Conservation (phyloP, 345 rosid genomes). For the Heritiera fomes region DNA sequence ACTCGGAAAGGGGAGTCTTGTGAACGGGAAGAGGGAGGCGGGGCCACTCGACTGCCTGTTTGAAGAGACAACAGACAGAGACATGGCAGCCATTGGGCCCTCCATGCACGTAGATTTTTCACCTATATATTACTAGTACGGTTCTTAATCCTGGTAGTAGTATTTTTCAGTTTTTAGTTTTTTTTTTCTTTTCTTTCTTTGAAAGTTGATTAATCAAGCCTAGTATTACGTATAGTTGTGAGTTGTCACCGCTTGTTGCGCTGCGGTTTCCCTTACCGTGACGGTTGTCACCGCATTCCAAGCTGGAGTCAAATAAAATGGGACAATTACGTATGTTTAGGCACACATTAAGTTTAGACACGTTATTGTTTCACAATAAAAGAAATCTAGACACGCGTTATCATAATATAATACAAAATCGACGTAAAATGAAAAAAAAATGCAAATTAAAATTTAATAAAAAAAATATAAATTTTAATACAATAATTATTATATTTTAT, state of each 20-base stretch:
- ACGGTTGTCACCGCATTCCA: constrained; percentile 12
- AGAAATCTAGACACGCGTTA: too few species aligned
- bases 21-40: not conserved
- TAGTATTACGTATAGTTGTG: not conserved
- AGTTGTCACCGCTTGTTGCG: not conserved
- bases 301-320: constrained; percentile 8
- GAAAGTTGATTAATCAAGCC: not conserved
- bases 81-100: constrained; percentile 21
- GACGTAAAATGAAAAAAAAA: too few species aligned
- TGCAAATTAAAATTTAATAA: too few species aligned
- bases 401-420: too few species aligned
- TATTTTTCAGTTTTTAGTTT: not conserved
- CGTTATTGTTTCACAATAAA: too few species aligned
- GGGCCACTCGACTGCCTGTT: constrained; percentile 8
- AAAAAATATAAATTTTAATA: too few species aligned
- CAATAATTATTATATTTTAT: too few species aligned
- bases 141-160: not conserved
- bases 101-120: constrained; percentile 25
- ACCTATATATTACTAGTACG: not conserved
- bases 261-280: not conserved
- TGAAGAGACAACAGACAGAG: constrained; percentile 16
- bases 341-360: too few species aligned
- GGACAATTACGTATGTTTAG: not conserved
- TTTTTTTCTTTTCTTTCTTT: not conserved
- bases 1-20: not conserved